Evolutionary conservation across 345 rosid genomes (phyloP), one percentile per base, ranked within the genome.

Genomic region (Turritis glabra): DNA sequence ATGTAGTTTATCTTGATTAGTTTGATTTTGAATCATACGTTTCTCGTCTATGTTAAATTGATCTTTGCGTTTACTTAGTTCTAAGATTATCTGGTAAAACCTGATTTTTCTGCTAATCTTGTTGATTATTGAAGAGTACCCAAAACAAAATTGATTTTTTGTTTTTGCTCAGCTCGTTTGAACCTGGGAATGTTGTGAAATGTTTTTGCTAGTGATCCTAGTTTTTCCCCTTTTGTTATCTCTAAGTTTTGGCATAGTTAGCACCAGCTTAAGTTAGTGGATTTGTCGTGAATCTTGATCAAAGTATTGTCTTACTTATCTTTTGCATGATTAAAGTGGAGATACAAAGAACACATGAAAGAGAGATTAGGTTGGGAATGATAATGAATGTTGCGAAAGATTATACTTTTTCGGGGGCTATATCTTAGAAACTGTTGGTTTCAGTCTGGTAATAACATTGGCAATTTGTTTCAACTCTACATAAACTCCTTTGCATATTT

Each of bases 181-280:
- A 27, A 26, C 27, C 29, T 54, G 53, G 27, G 13, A 8, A 54
- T 27, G 11, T 55, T 57, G 44, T 70, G 56, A 35, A 11, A 59
- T 71, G 67, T 35, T 23, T 53, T 61, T 35, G 57, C 17, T 4
- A 26, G 30, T 56, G 38, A 15, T 51, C 11, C 17, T 56, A 1
- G 27, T 4, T 19, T 46, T 1, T 17, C 7, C 29, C 7, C 29
- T 7, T 72, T 61, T 19, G 53, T 3, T 50, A 35, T 47, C 37
- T 59, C 37, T 58, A 3, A 30, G 56, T 44, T 71, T 37, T 71
- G 67, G 19, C 19, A 8, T 26, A 30, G 66, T 32, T 67, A 17
- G 7, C 23, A n/a, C 3, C 21, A 40, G 53, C 41, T 26, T 17
- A 33, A n/a, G 37, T 43, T 70, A 25, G 37, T 47, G 27, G 46